Evolutionary conservation across 176 grass and related monocot genomes (phyloP).

Genomic region (Leersia perrieri): DNA sequence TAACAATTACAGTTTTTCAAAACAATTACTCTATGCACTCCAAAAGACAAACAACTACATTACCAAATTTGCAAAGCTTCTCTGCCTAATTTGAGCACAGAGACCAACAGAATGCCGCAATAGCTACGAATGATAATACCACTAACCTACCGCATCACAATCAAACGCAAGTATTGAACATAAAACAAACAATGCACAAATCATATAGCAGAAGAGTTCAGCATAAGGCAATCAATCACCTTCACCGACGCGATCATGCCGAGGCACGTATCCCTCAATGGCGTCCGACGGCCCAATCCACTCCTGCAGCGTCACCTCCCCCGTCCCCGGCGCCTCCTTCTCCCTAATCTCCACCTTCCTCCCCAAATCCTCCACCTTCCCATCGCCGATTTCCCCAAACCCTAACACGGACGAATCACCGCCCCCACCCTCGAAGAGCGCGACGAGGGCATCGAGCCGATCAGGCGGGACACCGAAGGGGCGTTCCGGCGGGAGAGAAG

Average conservation of each 20-base stretch:
- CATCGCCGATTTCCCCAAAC: background rate
- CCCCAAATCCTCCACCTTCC: background rate
- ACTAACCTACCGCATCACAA: background rate
- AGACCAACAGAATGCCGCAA: background rate
- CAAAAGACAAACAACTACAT: background rate
- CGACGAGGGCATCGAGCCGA: conserved; percentile 35
- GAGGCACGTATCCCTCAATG: conserved; percentile 81
- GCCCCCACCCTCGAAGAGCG: conserved; percentile 39
- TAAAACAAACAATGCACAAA: background rate
- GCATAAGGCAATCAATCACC: conserved; percentile 8
- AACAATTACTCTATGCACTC: background rate
- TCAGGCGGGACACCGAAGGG: conserved; percentile 28
- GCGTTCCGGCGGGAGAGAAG: conserved; percentile 34
- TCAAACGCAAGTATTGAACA: background rate
- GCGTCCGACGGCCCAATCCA: conserved; percentile 72
- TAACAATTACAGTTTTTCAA: background rate
- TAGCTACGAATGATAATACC: background rate
- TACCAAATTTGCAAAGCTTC: background rate
- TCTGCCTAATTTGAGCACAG: background rate
- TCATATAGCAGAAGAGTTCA: background rate
- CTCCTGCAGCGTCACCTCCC: conserved; percentile 55
- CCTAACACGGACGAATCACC: conserved; percentile 10
- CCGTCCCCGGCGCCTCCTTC: conserved; percentile 42
- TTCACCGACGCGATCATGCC: background rate
- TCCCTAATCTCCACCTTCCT: conserved; percentile 58